These are phyloP conservation scores for Macrotyloma uniflorum DNA, from an alignment of 306 rosid genomes.

Conservation along the genomic window DNA sequence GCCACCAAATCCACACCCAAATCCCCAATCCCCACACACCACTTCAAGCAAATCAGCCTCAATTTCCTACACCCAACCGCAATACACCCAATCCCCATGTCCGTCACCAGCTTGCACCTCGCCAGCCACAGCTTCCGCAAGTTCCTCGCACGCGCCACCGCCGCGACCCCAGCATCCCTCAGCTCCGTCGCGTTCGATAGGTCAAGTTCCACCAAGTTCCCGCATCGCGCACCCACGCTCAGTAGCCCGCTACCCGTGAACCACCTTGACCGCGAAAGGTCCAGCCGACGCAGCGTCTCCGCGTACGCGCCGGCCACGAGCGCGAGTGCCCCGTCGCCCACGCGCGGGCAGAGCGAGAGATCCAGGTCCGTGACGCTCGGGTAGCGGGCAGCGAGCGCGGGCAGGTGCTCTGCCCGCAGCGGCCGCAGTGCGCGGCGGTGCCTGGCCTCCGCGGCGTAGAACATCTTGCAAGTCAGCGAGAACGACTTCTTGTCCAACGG, in stretches of 20 bases:
- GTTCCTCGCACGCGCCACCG: constrained; percentile 74
- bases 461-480: constrained; percentile 41
- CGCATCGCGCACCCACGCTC: constrained; percentile 51
- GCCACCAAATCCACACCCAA: constrained; percentile 87
- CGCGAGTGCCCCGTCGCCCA: constrained; percentile 51
- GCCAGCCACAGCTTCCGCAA: constrained; percentile 73
- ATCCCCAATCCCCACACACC: constrained; percentile 90
- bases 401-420: constrained; percentile 65
- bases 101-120: constrained; percentile 80
- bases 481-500: constrained; percentile 66
- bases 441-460: constrained; percentile 60
- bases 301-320: constrained; percentile 50
- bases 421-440: constrained; percentile 77
- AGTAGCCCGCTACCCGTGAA: constrained; percentile 66
- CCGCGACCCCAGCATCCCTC: constrained; percentile 65
- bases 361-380: constrained; percentile 48
- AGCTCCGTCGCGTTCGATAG: constrained; percentile 83
- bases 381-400: constrained; percentile 56
- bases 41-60: constrained; percentile 67
- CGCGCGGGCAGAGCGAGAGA: constrained; percentile 75
- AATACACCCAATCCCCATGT: constrained; percentile 88
- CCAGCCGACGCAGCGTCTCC: constrained; percentile 53
- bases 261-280: constrained; percentile 71
- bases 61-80: constrained; percentile 91
- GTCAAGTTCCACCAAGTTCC: constrained; percentile 70